Base-by-base conservation (phyloP, 805 yeast species). In the Schizosaccharomyces lindneri region DNA sequence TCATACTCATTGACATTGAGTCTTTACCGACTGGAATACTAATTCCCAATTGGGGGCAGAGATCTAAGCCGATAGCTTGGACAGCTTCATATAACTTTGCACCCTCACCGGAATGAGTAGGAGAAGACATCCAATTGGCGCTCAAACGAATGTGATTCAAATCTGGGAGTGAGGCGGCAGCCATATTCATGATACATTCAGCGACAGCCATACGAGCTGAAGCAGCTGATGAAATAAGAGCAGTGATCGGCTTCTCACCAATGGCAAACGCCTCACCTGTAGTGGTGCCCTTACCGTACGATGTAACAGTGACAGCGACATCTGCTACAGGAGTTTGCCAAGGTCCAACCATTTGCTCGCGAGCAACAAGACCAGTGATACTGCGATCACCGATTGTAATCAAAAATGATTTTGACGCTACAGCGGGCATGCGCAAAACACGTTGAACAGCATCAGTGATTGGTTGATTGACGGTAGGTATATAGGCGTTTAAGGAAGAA, bases 281-380 rank as follows among this genome's bases (percentile, higher is more conserved):
- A 64, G 83, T 72, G 61, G 84, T 71, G 5, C 78, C 76, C 61
- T 81, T 84, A 69, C 96, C 96, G 61, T 87, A 77, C 1, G 96
- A 85, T 0, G 97, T 83, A 63, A 85, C 84, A 29, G 97, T 89
- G 62, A 93, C 96, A 74, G 95, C 97, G 62, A 89, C 97, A 70
- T 93, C 97, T 19, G 97, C 93, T 41, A 93, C 97, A 60, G 99
- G 98, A 9, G 85, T 93, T 77, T 93, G 99, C 97, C 97, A 93
- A 70, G 97, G 97, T 48, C 98, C 98, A 64, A 93, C 97, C 83
- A 89, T 83, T 75, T 93, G 98, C 72, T 93, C 98, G 71, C 98
- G 83, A 69, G 94, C 97, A 64, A 93, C 84, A 67, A 93, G 79
- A 62, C 98, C 98, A 36, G 97, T 90, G 64, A 93, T 93, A n/a